A percentile compares a stretch with the other conserved stretches of the same genome.
phyloP scores from a whole-genome alignment of 2,329 filamentous ascomycete species.

The Ophiostoma piceae region DNA sequence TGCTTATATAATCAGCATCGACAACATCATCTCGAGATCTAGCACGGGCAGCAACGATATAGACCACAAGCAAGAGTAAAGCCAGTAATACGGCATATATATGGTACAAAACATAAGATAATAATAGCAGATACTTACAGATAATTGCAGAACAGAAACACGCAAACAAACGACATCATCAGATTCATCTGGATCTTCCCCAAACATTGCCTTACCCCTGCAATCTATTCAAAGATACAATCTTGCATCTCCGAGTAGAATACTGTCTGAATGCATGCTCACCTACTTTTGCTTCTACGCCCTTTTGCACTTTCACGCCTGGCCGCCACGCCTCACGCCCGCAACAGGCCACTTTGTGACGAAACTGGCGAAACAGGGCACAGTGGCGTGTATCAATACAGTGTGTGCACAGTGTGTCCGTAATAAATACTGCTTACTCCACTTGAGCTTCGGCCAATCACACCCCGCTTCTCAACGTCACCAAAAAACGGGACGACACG shows the following conservation, averaged over 20 bases:
- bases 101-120: neutral
- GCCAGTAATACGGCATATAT: neutral
- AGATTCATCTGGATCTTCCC: neutral
- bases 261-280: neutral
- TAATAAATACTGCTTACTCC: neutral
- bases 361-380: conserved; percentile 2
- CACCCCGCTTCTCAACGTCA: neutral
- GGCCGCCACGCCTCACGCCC: neutral
- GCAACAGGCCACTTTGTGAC: conserved; percentile 15
- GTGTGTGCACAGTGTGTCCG: neutral
- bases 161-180: neutral
- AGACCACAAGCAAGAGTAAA: neutral
- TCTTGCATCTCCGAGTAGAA: neutral
- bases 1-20: neutral
- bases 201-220: neutral
- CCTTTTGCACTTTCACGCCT: neutral
- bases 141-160: neutral
- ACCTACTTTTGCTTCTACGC: neutral
- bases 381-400: neutral
- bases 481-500: neutral
- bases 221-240: neutral
- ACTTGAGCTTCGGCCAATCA: conserved; percentile 2
- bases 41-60: neutral
- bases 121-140: neutral
- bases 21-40: neutral